Evolutionary conservation across 495 filamentous ascomycete species (phyloP).

Genomic region (Xylaria nigripes): DNA sequence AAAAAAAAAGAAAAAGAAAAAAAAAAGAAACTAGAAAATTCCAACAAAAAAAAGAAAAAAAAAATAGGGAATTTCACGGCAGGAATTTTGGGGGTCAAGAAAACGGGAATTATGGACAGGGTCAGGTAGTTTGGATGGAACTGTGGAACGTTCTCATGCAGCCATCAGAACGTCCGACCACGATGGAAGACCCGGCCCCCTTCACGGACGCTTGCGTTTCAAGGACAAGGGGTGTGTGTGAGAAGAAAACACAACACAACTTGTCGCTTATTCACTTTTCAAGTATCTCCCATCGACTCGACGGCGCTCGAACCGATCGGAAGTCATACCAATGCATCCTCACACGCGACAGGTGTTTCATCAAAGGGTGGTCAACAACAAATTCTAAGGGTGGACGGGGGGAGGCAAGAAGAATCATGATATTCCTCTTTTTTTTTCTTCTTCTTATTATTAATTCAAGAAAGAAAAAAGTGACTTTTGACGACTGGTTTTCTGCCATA

Average conservation of each 20-base stretch:
- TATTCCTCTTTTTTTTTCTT: no score
- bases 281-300: not conserved
- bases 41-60: not conserved
- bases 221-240: not conserved
- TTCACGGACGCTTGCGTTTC: not conserved
- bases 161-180: not conserved
- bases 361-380: not conserved
- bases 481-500: no score
- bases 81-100: not conserved
- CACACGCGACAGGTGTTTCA: conserved; percentile 7
- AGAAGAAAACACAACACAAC: not conserved
- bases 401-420: not conserved
- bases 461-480: no score
- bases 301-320: not conserved
- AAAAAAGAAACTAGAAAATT: not conserved
- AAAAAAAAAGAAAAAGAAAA: not conserved
- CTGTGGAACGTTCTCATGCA: not conserved
- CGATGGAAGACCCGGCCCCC: not conserved
- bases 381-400: not conserved
- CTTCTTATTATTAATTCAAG: no score
- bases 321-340: conserved; percentile 4
- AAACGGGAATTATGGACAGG: not conserved
- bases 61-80: not conserved
- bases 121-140: not conserved
- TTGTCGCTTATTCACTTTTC: not conserved